Conservation (phyloP, 305 asterid species). For the Rubia peregrina region DNA sequence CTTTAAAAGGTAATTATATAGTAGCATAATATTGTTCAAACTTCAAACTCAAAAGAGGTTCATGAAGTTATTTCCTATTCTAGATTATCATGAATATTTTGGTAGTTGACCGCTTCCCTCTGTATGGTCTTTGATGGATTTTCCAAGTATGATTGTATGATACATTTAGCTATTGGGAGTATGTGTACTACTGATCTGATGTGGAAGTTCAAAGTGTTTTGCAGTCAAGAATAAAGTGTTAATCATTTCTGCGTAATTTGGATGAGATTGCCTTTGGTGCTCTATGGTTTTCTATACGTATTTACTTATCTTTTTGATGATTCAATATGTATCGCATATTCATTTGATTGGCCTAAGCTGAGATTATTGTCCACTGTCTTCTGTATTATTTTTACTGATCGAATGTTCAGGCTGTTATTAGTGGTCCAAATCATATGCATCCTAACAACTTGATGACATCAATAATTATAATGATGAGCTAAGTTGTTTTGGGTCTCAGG, state of each 20-base stretch:
- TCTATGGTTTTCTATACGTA: background rate
- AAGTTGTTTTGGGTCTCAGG: conserved; percentile 38
- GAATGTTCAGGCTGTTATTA: background rate
- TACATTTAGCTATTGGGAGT: background rate
- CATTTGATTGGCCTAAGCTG: background rate
- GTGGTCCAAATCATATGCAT: background rate
- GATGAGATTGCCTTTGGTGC: background rate
- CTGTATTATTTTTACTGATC: background rate
- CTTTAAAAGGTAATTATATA: too few relatives aligned
- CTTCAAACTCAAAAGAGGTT: too few relatives aligned
- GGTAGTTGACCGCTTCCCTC: too few relatives aligned
- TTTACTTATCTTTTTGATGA: background rate
- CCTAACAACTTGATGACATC: background rate
- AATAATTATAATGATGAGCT: background rate
- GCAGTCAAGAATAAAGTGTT: background rate
- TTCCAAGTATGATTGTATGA: background rate
- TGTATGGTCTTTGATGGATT: background rate
- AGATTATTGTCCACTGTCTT: background rate
- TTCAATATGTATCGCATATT: background rate
- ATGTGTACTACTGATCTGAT: background rate
- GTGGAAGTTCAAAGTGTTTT: background rate
- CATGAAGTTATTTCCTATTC: too few relatives aligned
- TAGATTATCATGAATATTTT: too few relatives aligned
- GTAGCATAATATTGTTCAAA: too few relatives aligned
- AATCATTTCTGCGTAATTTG: too few relatives aligned